These are phyloP conservation scores for Coemansia reversa DNA, from an alignment of 192 early-diverging fungal species.

Conservation along the genomic window DNA sequence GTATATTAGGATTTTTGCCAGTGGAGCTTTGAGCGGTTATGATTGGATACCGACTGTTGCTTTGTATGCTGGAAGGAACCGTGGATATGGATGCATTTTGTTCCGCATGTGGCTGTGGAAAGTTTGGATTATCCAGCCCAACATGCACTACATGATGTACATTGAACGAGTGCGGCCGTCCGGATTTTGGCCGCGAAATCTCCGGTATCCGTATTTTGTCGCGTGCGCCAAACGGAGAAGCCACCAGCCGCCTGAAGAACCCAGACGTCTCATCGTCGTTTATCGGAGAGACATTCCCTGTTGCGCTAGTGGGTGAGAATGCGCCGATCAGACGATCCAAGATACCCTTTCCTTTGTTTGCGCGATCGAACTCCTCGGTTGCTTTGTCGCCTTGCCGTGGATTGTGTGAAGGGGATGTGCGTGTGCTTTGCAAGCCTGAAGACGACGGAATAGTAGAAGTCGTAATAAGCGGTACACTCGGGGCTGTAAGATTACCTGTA, in stretches of 20 bases:
- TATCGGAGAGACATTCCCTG: neutral
- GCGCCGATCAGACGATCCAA: constrained; percentile 27
- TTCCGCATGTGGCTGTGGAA: constrained; percentile 21
- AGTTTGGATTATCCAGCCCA: constrained; percentile 29
- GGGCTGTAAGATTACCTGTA: constrained; percentile 7
- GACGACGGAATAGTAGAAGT: constrained; percentile 5
- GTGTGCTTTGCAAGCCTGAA: constrained; percentile 13
- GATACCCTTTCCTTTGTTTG: constrained; percentile 17
- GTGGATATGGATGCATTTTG: constrained; percentile 27
- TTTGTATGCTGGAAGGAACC: constrained; percentile 23
- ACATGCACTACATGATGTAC: constrained; percentile 45
- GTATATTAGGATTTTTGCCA: neutral
- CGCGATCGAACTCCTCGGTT: constrained; percentile 7
- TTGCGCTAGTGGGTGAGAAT: constrained; percentile 5
- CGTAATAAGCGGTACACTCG: constrained; percentile 2
- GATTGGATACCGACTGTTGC: constrained; percentile 41
- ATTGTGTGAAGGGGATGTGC: constrained; percentile 6
- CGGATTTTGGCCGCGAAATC: constrained; percentile 8
- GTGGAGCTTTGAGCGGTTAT: constrained; percentile 16
- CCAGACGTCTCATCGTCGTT: constrained; percentile 11
- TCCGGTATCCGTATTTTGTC: neutral
- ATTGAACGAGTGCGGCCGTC: constrained; percentile 41
- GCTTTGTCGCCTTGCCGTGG: neutral
- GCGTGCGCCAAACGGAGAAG: constrained; percentile 21
- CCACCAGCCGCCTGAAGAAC: constrained; percentile 31